These are phyloP conservation scores for Fistulifera pelliculosa DNA, from an alignment of 108 stramenopile genomes.

Conservation along the genomic window DNA sequence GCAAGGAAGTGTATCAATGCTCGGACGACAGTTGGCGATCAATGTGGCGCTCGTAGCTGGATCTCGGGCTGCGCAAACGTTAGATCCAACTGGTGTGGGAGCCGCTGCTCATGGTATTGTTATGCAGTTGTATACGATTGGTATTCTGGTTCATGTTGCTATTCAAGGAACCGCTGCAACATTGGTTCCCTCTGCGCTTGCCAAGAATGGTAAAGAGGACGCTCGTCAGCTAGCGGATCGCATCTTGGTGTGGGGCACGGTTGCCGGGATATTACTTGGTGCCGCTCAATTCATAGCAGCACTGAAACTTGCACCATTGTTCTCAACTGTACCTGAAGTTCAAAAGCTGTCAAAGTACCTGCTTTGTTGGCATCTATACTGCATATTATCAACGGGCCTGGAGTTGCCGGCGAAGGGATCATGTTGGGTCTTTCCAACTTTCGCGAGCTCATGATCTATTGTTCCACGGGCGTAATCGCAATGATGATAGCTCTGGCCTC, in stretches of 20 bases:
- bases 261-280: slow-evolving; percentile 49
- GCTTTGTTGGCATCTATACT: slow-evolving; percentile 54
- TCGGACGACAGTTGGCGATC: slow-evolving; percentile 52
- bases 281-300: slow-evolving; percentile 31
- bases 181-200: slow-evolving; percentile 46
- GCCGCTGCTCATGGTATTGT: slow-evolving; percentile 81
- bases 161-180: slow-evolving; percentile 64
- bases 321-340: slow-evolving; percentile 66
- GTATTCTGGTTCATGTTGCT: slow-evolving; percentile 59
- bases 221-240: slow-evolving; percentile 66
- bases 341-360: slow-evolving; percentile 55
- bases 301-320: slow-evolving; percentile 54
- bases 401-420: slow-evolving; percentile 71
- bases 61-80: slow-evolving; percentile 51
- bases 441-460: slow-evolving; percentile 47
- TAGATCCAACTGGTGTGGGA: slow-evolving; percentile 68
- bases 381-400: slow-evolving; percentile 63
- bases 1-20: slow-evolving; percentile 62
- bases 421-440: slow-evolving; percentile 62
- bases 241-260: slow-evolving; percentile 51
- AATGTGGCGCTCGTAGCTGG: slow-evolving; percentile 65
- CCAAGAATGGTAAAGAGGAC: slow-evolving; percentile 34
- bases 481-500: slow-evolving; percentile 49
- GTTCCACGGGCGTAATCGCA: slow-evolving; percentile 30
- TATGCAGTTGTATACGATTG: slow-evolving; percentile 66